phyloP scores from a whole-genome alignment of 2,329 filamentous ascomycete species.

The Huntiella decipiens region DNA sequence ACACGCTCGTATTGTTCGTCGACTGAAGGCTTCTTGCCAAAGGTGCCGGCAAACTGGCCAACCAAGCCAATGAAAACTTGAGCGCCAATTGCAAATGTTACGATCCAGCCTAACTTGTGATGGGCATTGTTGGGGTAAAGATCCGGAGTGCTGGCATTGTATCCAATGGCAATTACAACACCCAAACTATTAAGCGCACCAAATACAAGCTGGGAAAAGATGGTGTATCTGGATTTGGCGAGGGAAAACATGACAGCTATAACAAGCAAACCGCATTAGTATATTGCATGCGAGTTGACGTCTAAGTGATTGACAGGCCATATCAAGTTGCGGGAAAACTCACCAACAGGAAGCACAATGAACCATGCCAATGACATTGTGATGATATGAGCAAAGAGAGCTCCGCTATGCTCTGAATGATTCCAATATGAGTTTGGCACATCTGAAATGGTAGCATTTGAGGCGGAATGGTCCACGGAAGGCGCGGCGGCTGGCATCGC shows the following conservation, averaged over 20 bases:
- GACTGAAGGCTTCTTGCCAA: constrained; percentile 7
- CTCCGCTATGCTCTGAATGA: constrained; percentile 29
- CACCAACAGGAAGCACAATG: constrained; percentile 53
- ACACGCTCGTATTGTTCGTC: constrained; percentile 4
- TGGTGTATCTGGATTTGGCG: constrained; percentile 54
- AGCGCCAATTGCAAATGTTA: constrained; percentile 49
- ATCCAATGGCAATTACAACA: constrained; percentile 46
- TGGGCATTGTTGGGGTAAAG: constrained; percentile 79
- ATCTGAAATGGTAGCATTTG: constrained; percentile 10
- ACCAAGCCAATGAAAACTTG: constrained; percentile 54
- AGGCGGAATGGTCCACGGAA: not conserved
- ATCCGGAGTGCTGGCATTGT: constrained; percentile 67
- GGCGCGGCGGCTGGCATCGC: constrained; percentile 9
- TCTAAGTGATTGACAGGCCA: not conserved
- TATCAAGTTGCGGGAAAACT: constrained; percentile 17
- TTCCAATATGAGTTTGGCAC: constrained; percentile 38
- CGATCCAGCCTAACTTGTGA: constrained; percentile 70
- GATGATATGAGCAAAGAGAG: constrained; percentile 51
- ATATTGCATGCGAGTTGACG: not conserved
- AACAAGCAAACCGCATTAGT: constrained; percentile 4
- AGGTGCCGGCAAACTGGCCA: constrained; percentile 33
- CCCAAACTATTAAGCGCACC: constrained; percentile 43
- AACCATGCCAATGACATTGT: constrained; percentile 57
- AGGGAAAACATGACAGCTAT: constrained; percentile 73
- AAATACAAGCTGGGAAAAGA: constrained; percentile 51